Evolutionary conservation across 2,329 filamentous ascomycete genomes (phyloP).

Genomic region (Alternaria sp.): DNA sequence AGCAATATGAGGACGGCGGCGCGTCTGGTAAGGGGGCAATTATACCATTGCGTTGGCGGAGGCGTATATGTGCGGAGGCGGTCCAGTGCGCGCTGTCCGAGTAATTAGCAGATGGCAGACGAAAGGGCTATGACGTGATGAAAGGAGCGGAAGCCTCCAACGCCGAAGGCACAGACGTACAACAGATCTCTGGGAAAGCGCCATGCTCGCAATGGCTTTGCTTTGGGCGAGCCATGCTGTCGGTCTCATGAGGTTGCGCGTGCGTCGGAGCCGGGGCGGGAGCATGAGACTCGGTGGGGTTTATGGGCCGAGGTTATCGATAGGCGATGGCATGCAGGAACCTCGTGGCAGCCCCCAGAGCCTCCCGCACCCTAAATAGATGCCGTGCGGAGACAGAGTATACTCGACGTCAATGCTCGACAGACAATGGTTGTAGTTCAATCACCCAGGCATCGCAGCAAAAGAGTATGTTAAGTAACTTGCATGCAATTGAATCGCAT

Average conservation of each 20-base stretch:
- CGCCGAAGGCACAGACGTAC: constrained; percentile 25
- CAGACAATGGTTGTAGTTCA: neutral
- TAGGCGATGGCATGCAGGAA: constrained; percentile 10
- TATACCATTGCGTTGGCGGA: constrained; percentile 66
- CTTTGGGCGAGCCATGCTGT: constrained; percentile 45
- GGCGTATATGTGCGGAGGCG: constrained; percentile 65
- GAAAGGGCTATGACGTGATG: neutral
- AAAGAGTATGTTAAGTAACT: constrained; percentile 26
- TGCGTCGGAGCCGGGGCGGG: constrained; percentile 2
- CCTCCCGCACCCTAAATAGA: constrained; percentile 3
- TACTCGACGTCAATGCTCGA: neutral
- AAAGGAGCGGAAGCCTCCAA: neutral
- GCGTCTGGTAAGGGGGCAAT: constrained; percentile 69
- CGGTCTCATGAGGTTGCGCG: constrained; percentile 29
- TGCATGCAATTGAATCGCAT: constrained; percentile 49
- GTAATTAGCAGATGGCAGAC: constrained; percentile 18
- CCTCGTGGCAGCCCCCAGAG: constrained; percentile 13
- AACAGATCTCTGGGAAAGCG: constrained; percentile 42
- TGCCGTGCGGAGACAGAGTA: neutral
- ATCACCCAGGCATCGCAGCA: constrained; percentile 3
- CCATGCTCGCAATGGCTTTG: constrained; percentile 38
- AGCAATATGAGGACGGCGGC: constrained; percentile 89
- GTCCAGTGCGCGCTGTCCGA: constrained; percentile 59
- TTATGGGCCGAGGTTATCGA: constrained; percentile 37
- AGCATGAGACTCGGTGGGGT: constrained; percentile 29